Percentiles rank a stretch among this genome's conserved stretches.
phyloP scores from a whole-genome alignment of 805 yeast genomes.

The Wickerhamomyces sydowiorum region DNA sequence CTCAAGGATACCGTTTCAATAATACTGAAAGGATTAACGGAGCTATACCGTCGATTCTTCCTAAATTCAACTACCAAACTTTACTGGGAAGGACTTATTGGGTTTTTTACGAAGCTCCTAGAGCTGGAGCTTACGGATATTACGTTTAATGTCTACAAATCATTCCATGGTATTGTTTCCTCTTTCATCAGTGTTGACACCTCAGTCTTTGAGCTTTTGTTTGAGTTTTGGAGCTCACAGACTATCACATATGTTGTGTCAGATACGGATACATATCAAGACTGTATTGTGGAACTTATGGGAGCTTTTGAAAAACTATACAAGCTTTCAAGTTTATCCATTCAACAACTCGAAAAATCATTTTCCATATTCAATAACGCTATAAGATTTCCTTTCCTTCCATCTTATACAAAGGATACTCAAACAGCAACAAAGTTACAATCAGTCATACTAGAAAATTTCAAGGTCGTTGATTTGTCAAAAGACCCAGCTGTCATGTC shows the following conservation, averaged over 20 bases:
- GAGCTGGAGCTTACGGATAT: slow-evolving; percentile 42
- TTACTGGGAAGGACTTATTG: slow-evolving; percentile 55
- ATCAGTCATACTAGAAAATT: slow-evolving; percentile 42
- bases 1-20: slow-evolving; percentile 60
- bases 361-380: slow-evolving; percentile 57
- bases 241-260: slow-evolving; percentile 39
- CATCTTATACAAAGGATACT: slow-evolving; percentile 49
- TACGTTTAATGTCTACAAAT: slow-evolving; percentile 49
- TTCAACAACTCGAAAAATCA: slow-evolving; percentile 39
- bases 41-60: slow-evolving; percentile 51
- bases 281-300: slow-evolving; percentile 51
- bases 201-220: slow-evolving; percentile 33
- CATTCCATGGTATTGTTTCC: slow-evolving; percentile 42
- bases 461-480: slow-evolving; percentile 28
- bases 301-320: slow-evolving; percentile 46
- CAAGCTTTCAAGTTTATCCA: slow-evolving; percentile 25
- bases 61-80: slow-evolving; percentile 24
- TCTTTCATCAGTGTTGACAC: slow-evolving; percentile 27
- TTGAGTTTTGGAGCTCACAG: slow-evolving; percentile 44
- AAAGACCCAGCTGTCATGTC: slow-evolving; percentile 35
- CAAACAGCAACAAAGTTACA: slow-evolving; percentile 61
- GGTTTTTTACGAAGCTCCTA: slow-evolving; percentile 39
- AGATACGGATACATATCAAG: slow-evolving; percentile 43
- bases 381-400: slow-evolving; percentile 68
- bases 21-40: slow-evolving; percentile 60